These are phyloP conservation scores for Fusarium euwallaceae DNA, from an alignment of 2,329 filamentous ascomycete genomes.

Conservation along the genomic window DNA sequence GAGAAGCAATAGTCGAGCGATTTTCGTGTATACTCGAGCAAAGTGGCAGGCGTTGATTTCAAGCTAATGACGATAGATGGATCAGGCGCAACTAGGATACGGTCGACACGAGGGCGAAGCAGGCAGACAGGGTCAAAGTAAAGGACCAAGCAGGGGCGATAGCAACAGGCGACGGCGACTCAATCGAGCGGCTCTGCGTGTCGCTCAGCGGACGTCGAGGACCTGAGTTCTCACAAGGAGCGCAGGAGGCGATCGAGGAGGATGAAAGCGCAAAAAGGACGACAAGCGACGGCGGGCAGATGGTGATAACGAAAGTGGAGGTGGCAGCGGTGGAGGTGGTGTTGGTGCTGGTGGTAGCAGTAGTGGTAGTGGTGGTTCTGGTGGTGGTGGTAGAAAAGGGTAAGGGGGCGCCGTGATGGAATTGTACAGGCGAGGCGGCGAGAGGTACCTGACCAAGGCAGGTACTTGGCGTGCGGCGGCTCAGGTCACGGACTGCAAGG, in stretches of 20 bases:
- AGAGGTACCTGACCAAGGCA: slow-evolving; percentile 35
- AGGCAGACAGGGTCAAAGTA: slow-evolving; percentile 24
- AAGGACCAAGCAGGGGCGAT: slow-evolving; percentile 12
- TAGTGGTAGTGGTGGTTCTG: slow-evolving; percentile 12
- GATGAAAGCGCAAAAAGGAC: slow-evolving; percentile 36
- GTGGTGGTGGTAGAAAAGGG: slow-evolving; percentile 39
- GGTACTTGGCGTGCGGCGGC: slow-evolving; percentile 31
- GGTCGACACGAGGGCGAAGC: slow-evolving; percentile 27
- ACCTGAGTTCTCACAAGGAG: slow-evolving; percentile 31
- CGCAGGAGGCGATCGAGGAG: slow-evolving; percentile 29
- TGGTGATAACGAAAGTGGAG: slow-evolving; percentile 37
- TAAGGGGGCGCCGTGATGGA: slow-evolving; percentile 37
- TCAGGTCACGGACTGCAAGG: slow-evolving; percentile 34
- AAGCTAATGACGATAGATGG: slow-evolving; percentile 22
- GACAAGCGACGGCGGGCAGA: slow-evolving; percentile 37
- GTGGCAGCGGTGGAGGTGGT: slow-evolving; percentile 6
- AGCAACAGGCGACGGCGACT: slow-evolving; percentile 15
- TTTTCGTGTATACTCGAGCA: slow-evolving; percentile 4
- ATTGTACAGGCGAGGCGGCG: slow-evolving; percentile 38
- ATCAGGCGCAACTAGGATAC: slow-evolving; percentile 26
- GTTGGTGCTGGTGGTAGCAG: slow-evolving; percentile 36
- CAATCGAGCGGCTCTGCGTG: slow-evolving; percentile 35
- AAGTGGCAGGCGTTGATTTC: slow-evolving; percentile 16
- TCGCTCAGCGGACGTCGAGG: slow-evolving; percentile 28
- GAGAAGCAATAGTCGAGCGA: slow-evolving; percentile 15